These are phyloP conservation scores for Fusarium pininemorale DNA, from an alignment of 2,329 filamentous ascomycete species.

Conservation along the genomic window DNA sequence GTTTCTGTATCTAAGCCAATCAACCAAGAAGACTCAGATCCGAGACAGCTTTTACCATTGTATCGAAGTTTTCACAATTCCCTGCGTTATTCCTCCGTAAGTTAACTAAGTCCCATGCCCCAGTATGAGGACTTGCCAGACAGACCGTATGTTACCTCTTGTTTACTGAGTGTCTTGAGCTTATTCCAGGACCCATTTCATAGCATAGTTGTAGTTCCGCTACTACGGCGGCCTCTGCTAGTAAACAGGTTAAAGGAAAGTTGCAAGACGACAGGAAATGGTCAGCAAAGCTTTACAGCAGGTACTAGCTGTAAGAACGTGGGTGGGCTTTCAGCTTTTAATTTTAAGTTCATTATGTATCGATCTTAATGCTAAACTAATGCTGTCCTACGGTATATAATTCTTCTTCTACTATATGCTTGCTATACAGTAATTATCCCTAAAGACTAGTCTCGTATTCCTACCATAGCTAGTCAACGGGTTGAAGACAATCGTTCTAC, in stretches of 20 bases:
- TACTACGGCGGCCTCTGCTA: too few relatives aligned
- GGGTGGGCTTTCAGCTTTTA: too few relatives aligned
- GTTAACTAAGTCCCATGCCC: not conserved
- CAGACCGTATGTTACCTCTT: not conserved
- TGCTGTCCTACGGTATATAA: rapidly evolving
- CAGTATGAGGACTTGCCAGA: not conserved
- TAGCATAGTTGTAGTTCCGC: too few relatives aligned
- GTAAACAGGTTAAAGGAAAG: too few relatives aligned
- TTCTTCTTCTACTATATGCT: too few relatives aligned
- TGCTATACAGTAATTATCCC: too few relatives aligned
- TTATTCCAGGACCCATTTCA: not conserved
- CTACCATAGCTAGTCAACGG: not conserved
- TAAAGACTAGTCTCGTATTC: not conserved
- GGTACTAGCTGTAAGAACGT: rapidly evolving
- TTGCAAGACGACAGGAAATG: too few relatives aligned
- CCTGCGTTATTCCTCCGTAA: not conserved
- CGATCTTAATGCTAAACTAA: too few relatives aligned
- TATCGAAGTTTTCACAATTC: not conserved
- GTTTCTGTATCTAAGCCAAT: too few relatives aligned
- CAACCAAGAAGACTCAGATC: too few relatives aligned
- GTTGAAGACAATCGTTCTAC: not conserved
- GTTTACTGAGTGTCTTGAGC: not conserved
- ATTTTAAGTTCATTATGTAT: not conserved
- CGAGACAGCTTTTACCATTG: rapidly evolving
- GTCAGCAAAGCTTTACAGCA: not conserved